These are phyloP conservation scores for Lipomyces spencermartinsiae DNA, from an alignment of 805 yeast species.

Conservation along the genomic window DNA sequence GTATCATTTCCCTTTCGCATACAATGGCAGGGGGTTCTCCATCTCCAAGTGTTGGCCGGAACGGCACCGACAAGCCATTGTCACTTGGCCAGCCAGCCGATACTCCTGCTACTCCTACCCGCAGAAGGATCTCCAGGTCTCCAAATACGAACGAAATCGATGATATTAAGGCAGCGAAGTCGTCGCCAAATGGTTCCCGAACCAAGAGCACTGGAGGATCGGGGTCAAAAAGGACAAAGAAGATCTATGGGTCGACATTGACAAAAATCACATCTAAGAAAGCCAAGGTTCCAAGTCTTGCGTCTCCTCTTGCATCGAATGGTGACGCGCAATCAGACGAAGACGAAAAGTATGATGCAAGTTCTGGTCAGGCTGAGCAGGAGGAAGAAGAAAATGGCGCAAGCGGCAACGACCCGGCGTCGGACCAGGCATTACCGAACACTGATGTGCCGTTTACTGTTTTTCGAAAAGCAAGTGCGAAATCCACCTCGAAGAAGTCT, in stretches of 20 bases:
- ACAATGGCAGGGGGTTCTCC: not conserved
- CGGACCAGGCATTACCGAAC: conserved; percentile 1
- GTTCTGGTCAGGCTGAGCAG: conserved; percentile 18
- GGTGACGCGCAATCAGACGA: not conserved
- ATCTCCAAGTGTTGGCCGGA: not conserved
- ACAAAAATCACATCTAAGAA: too few relatives aligned
- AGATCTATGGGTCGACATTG: not conserved
- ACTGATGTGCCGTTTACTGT: conserved; percentile 14
- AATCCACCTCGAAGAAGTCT: conserved; percentile 8
- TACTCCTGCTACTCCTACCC: not conserved
- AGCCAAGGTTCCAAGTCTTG: too few relatives aligned
- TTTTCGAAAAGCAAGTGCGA: not conserved
- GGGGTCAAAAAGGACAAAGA: not conserved
- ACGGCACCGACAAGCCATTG: not conserved
- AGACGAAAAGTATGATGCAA: conserved; percentile 7
- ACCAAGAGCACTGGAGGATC: not conserved
- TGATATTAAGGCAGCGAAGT: not conserved
- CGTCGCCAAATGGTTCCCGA: not conserved
- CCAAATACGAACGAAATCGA: not conserved
- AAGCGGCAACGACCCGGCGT: conserved; percentile 4
- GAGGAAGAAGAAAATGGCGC: conserved; percentile 13
- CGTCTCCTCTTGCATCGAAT: not conserved
- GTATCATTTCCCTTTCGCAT: not conserved
- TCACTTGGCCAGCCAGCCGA: not conserved
- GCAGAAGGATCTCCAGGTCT: not conserved